These are phyloP conservation scores for Alternaria atra DNA, from an alignment of 2,329 filamentous ascomycete genomes.

Conservation along the genomic window DNA sequence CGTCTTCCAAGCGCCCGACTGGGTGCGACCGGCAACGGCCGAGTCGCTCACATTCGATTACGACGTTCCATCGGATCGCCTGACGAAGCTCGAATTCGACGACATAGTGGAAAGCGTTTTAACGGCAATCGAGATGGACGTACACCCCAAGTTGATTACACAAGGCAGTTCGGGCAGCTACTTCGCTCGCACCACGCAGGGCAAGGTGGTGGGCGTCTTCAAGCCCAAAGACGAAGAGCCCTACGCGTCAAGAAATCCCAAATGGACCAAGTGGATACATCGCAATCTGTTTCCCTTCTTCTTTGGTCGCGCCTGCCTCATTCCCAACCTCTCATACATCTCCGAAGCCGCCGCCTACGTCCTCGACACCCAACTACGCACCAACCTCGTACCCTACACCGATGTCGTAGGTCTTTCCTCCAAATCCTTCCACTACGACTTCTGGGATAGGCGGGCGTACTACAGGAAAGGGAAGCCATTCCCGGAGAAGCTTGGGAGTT, in stretches of 20 bases:
- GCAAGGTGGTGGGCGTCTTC: constrained; percentile 96
- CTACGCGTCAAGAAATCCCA: constrained; percentile 94
- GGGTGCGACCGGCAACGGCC: constrained; percentile 79
- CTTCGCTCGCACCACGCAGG: constrained; percentile 89
- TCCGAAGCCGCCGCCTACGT: constrained; percentile 98
- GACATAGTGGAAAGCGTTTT: constrained; percentile 89
- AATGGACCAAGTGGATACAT: constrained; percentile 99
- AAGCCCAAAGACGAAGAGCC: constrained; percentile 99
- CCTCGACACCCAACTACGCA: constrained; percentile 87
- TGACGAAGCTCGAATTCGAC: constrained; percentile 85
- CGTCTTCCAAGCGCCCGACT: constrained; percentile 93
- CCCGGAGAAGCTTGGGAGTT: constrained; percentile 91
- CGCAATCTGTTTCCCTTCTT: constrained; percentile 96
- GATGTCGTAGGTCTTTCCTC: constrained; percentile 94
- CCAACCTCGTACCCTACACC: constrained; percentile 93
- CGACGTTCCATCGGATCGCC: constrained; percentile 68
- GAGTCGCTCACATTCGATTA: constrained; percentile 72
- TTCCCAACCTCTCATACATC: constrained; percentile 96
- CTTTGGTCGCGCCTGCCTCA: constrained; percentile 93
- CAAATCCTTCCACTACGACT: constrained; percentile 98
- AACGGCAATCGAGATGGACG: constrained; percentile 84
- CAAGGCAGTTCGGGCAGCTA: constrained; percentile 98
- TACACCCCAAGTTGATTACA: constrained; percentile 94
- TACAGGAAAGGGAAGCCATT: constrained; percentile 87
- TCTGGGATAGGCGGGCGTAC: constrained; percentile 90